Evolutionary conservation across 805 yeast species (phyloP).

Genomic region (Candida hungchunana): DNA sequence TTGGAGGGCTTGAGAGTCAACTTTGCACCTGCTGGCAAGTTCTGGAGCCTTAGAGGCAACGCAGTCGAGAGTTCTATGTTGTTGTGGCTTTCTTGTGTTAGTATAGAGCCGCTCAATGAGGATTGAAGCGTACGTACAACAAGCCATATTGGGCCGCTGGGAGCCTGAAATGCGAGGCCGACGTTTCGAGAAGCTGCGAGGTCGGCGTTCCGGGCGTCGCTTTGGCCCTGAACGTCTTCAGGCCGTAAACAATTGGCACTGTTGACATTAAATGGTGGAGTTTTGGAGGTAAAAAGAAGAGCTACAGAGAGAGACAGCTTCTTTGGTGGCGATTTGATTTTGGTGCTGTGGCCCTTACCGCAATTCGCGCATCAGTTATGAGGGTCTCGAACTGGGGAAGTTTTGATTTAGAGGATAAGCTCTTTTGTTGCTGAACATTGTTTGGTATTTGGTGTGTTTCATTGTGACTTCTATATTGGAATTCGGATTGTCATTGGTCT

Average conservation of each 20-base stretch:
- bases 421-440: no score
- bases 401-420: no score
- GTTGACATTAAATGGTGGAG: no score
- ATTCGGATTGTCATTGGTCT: no score
- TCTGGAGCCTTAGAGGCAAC: constrained; percentile 40
- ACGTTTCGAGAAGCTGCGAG: constrained; percentile 32
- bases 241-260: constrained; percentile 32
- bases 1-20: constrained; percentile 26
- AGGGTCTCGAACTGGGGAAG: no score
- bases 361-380: no score
- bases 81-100: constrained; percentile 26
- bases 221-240: constrained; percentile 31
- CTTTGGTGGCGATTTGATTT: no score
- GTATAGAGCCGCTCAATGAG: not conserved
- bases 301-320: no score
- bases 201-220: constrained; percentile 34
- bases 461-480: no score
- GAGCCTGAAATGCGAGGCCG: constrained; percentile 36
- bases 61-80: constrained; percentile 32
- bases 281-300: no score
- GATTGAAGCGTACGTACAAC: constrained; percentile 14
- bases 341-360: no score
- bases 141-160: constrained; percentile 23
- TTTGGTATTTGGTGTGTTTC: no score
- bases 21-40: constrained; percentile 42